Evolutionary conservation across 2,329 filamentous ascomycete genomes (phyloP).

Genomic region (Colletotrichum scovillei): DNA sequence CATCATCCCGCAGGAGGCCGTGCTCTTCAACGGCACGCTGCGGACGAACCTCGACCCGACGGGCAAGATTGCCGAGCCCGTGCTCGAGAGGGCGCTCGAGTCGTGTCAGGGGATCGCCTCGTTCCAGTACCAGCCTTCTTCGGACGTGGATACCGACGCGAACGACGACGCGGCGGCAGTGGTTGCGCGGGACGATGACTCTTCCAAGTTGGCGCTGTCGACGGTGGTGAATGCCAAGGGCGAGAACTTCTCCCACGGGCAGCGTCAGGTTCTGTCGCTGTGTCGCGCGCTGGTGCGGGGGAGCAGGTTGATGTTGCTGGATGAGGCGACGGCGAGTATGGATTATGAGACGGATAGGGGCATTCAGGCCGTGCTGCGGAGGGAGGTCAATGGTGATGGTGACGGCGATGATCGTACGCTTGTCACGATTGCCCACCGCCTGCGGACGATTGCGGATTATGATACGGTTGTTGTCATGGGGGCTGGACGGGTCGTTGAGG

Average conservation of each 20-base stretch:
- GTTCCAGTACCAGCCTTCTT: conserved; percentile 54
- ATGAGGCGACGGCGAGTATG: conserved; percentile 70
- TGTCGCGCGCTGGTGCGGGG: conserved; percentile 66
- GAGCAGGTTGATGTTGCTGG: conserved; percentile 66
- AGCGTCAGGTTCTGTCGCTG: conserved; percentile 68
- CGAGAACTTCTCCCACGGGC: conserved; percentile 68
- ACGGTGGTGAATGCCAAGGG: conserved; percentile 63
- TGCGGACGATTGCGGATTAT: conserved; percentile 70
- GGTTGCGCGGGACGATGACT: background rate
- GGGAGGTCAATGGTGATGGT: conserved; percentile 51
- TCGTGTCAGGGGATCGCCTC: conserved; percentile 71
- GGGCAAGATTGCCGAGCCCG: conserved; percentile 61
- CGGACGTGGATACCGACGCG: conserved; percentile 45
- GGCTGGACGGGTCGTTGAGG: conserved; percentile 64
- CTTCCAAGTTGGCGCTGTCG: conserved; percentile 49
- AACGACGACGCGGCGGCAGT: conserved; percentile 30
- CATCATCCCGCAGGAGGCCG: conserved; percentile 69
- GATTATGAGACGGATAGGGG: conserved; percentile 68
- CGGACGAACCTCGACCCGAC: conserved; percentile 74
- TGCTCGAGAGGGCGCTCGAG: conserved; percentile 69
- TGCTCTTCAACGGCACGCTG: conserved; percentile 65
- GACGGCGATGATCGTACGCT: conserved; percentile 58
- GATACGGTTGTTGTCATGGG: conserved; percentile 69
- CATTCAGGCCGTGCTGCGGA: conserved; percentile 64
- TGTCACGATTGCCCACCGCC: conserved; percentile 68